Evolutionary conservation across 257 asterid species (phyloP).

Genomic region (Solanum clarkiae): DNA sequence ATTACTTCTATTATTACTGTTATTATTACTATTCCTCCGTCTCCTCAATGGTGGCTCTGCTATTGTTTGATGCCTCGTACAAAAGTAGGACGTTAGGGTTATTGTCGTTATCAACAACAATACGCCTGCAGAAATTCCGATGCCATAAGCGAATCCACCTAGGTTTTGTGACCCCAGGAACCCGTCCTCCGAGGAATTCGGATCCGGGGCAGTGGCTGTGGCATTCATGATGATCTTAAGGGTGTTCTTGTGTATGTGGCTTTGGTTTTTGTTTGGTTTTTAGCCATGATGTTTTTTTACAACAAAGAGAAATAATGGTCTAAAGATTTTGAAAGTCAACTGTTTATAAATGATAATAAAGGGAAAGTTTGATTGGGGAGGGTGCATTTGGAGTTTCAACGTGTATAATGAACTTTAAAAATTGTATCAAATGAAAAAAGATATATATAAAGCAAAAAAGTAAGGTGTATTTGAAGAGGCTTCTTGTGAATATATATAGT

Average conservation of each 20-base stretch:
- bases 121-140: conserved; percentile 72
- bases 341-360: not conserved
- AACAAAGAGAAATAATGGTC: not conserved
- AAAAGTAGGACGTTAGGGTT: conserved; percentile 66
- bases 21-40: not conserved
- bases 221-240: conserved; percentile 24
- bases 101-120: conserved; percentile 78
- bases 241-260: not conserved
- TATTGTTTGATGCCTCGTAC: conserved; percentile 39
- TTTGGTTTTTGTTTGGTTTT: not conserved
- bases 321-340: conserved; percentile 18
- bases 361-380: conserved; percentile 10
- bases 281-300: conserved; percentile 12
- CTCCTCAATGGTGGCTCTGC: not conserved
- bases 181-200: conserved; percentile 12
- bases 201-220: conserved; percentile 7
- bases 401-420: not conserved
- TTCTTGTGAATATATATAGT: not conserved
- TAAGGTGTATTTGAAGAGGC: not conserved
- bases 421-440: not conserved
- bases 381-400: conserved; percentile 9
- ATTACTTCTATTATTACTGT: not conserved
- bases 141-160: conserved; percentile 80
- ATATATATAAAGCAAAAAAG: not conserved
- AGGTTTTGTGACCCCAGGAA: conserved; percentile 36